These are phyloP conservation scores for Sesbania bispinosa DNA, from an alignment of 306 rosid species.

Conservation along the genomic window DNA sequence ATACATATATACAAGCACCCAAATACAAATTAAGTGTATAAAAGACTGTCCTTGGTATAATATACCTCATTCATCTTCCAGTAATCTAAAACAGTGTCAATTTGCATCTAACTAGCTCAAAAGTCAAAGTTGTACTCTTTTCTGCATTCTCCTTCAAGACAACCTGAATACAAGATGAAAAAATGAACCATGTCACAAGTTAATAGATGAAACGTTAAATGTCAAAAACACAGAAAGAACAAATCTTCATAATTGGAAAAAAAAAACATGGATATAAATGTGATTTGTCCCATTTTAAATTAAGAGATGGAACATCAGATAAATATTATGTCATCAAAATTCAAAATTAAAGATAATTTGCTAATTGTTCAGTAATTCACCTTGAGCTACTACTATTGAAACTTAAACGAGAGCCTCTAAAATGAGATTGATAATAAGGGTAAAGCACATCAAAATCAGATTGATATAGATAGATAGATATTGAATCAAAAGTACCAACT, in stretches of 20 bases:
- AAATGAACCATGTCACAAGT: conserved; percentile 15
- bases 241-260: neutral
- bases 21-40: neutral
- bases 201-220: neutral
- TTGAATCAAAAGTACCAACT: too few relatives aligned
- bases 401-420: neutral
- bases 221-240: neutral
- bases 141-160: conserved; percentile 49
- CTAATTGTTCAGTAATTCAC: neutral
- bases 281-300: conserved; percentile 12
- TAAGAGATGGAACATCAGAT: conserved; percentile 12
- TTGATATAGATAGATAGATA: too few relatives aligned
- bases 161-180: conserved; percentile 44
- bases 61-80: conserved; percentile 96
- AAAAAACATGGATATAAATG: neutral
- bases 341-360: neutral
- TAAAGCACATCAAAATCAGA: too few relatives aligned
- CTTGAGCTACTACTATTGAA: conserved; percentile 12
- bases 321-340: neutral
- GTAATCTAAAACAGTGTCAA: conserved; percentile 82
- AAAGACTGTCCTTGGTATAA: conserved; percentile 15
- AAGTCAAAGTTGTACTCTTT: conserved; percentile 34
- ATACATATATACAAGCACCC: neutral
- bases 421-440: neutral
- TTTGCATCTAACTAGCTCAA: conserved; percentile 88